Evolutionary conservation across 257 asterid genomes (phyloP), one percentile per base, ranked within the genome.

Genomic region (Solanum medicagineum): DNA sequence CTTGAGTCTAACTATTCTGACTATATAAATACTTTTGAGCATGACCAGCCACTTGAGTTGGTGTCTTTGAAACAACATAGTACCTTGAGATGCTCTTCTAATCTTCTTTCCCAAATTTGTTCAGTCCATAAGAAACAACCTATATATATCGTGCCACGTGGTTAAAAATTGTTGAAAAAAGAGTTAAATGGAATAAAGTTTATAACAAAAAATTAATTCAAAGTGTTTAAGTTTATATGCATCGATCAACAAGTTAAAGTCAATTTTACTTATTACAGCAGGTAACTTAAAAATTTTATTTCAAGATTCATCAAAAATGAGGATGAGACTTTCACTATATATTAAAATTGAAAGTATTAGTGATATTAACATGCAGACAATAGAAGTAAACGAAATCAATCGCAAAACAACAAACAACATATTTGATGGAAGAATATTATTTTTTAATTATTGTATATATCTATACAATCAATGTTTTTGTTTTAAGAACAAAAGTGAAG

Each of bases 41-140:
- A 32, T 93, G 96, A 75, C 95, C 91, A 0, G 93, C 94, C 0
- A 93, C 92, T 36, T 93, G 95, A 0, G 89, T 89, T 0, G 95
- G 90, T 53, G 92, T 91, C 62, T 89, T 89, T 16, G 86, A 84
- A 14, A 57, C 12, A 7, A 92, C 93, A 36, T 85, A 89, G 88
- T 88, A 70, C 86, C 92, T 88, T 2, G 40, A 36, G 71, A 93
- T 93, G 90, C 92, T 90, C 14, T 89, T 84, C 94, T 94, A 91
- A 55, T 93, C 91, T 0, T 93, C 95, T 84, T 86, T 93, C 1
- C 92, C 93, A 7, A 71, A 93, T 42, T 47, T 86, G 88, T 89
- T 87, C 16, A 92, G 86, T 70, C 95, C 88, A 88, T 88, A 5
- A 92, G 85, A 42, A 92, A 92, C 84, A 86, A 11, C 88, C 95